These are phyloP conservation scores for Colletotrichum lupini DNA, from an alignment of 2,329 filamentous ascomycete genomes.

Conservation along the genomic window DNA sequence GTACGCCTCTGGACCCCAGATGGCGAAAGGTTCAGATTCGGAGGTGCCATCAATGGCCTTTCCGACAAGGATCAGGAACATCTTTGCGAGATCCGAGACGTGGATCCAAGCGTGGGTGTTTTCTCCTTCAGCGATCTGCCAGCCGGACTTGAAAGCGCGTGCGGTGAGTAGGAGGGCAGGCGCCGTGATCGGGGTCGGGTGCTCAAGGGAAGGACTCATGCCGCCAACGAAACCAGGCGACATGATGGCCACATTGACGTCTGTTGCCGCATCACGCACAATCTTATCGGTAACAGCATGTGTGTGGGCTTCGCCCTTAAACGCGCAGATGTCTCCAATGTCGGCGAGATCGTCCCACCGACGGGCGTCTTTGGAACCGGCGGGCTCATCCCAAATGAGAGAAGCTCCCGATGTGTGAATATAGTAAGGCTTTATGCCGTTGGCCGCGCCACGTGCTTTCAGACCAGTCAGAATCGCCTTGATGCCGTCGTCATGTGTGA, in stretches of 20 bases:
- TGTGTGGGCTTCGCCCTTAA: slow-evolving; percentile 20
- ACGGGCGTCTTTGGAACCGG: slow-evolving; percentile 21
- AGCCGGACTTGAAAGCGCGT: slow-evolving; percentile 23
- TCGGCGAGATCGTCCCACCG: slow-evolving; percentile 25
- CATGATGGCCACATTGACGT: slow-evolving; percentile 22
- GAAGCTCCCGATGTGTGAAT: background rate
- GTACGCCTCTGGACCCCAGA: background rate
- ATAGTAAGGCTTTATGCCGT: background rate
- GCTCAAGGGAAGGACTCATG: slow-evolving; percentile 34
- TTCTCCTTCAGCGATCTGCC: slow-evolving; percentile 20
- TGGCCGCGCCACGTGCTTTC: background rate
- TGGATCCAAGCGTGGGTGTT: slow-evolving; percentile 27
- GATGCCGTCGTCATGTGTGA: background rate
- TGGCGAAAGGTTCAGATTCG: slow-evolving; percentile 11
- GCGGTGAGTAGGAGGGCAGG: slow-evolving; percentile 28
- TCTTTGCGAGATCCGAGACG: slow-evolving; percentile 13
- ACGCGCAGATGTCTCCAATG: slow-evolving; percentile 11
- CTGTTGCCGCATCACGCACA: background rate
- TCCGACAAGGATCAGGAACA: slow-evolving; percentile 14
- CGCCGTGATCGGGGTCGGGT: slow-evolving; percentile 36
- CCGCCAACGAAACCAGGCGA: slow-evolving; percentile 37
- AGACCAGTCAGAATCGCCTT: background rate
- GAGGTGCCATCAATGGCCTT: slow-evolving; percentile 15
- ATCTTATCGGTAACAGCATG: background rate
- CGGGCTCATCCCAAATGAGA: slow-evolving; percentile 26